Evolutionary conservation across 179 eudicot species (phyloP).

Genomic region (Heliamphora pulchella): DNA sequence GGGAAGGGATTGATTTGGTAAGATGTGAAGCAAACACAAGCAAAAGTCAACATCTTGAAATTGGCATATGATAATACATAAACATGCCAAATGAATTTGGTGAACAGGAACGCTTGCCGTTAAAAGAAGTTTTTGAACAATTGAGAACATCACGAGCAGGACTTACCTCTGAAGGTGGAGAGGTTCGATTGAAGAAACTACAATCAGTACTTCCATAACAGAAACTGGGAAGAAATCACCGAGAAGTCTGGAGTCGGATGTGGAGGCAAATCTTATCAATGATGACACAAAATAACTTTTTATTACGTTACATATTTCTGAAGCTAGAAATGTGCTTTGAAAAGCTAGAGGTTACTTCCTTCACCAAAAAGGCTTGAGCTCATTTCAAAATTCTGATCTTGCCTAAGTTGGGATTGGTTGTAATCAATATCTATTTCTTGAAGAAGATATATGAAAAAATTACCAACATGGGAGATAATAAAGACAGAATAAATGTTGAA

Average conservation of each 20-base stretch:
- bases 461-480: too few species aligned
- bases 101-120: slow-evolving; percentile 52
- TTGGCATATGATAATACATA: slow-evolving; percentile 3
- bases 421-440: too few species aligned
- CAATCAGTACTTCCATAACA: background rate
- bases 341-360: background rate
- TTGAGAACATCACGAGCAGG: slow-evolving; percentile 47
- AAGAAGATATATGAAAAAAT: too few species aligned
- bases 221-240: too few species aligned
- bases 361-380: background rate
- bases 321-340: too few species aligned
- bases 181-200: slow-evolving; percentile 29
- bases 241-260: too few species aligned
- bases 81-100: slow-evolving; percentile 10
- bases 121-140: slow-evolving; percentile 53
- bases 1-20: slow-evolving; percentile 74
- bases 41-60: background rate
- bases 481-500: too few species aligned
- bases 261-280: too few species aligned
- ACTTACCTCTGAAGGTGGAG: slow-evolving; percentile 53
- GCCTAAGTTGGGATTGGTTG: too few species aligned
- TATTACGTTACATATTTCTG: too few species aligned
- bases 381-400: too few species aligned
- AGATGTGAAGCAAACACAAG: slow-evolving; percentile 12
- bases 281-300: too few species aligned